Percentiles rank a stretch among this genome's conserved stretches.
These are phyloP conservation scores for Rhamnella rubrinervis DNA, from an alignment of 331 rosid genomes.

Conservation along the genomic window DNA sequence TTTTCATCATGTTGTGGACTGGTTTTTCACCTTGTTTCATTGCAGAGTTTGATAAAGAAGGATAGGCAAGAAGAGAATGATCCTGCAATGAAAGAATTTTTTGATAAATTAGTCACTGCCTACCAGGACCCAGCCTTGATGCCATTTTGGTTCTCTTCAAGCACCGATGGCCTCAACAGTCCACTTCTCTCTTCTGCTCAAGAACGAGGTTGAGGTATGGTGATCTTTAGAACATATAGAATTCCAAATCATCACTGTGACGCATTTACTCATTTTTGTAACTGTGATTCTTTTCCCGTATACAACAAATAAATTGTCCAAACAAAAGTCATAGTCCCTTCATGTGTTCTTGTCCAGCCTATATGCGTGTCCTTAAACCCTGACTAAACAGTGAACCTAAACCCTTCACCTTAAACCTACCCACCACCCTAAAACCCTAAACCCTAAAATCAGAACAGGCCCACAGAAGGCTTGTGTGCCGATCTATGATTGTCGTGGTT, in stretches of 20 bases:
- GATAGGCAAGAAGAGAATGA: constrained; percentile 68
- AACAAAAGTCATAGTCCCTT: not conserved
- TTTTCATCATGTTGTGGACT: constrained; percentile 10
- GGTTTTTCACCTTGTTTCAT: constrained; percentile 15
- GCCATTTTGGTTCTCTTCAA: constrained; percentile 51
- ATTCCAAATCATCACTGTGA: not conserved
- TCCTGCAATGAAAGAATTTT: constrained; percentile 56
- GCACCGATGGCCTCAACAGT: constrained; percentile 38
- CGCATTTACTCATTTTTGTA: not conserved
- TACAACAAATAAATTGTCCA: constrained; percentile 9
- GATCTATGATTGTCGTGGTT: no score
- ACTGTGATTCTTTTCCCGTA: constrained; percentile 28
- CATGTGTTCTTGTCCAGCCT: no score
- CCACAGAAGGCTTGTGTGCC: no score
- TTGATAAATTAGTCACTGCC: constrained; percentile 44
- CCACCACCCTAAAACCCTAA: no score
- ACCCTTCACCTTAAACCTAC: no score
- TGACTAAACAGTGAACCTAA: no score
- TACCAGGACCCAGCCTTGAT: constrained; percentile 78
- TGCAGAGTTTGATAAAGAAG: constrained; percentile 78
- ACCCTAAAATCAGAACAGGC: no score
- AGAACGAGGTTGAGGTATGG: constrained; percentile 29
- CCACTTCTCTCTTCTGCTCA: constrained; percentile 58
- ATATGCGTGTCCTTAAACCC: not conserved
- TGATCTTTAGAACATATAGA: constrained; percentile 6